Evolutionary conservation across 768 basidiomycete genomes (phyloP).

Genomic region (Coprinopsis sp.): DNA sequence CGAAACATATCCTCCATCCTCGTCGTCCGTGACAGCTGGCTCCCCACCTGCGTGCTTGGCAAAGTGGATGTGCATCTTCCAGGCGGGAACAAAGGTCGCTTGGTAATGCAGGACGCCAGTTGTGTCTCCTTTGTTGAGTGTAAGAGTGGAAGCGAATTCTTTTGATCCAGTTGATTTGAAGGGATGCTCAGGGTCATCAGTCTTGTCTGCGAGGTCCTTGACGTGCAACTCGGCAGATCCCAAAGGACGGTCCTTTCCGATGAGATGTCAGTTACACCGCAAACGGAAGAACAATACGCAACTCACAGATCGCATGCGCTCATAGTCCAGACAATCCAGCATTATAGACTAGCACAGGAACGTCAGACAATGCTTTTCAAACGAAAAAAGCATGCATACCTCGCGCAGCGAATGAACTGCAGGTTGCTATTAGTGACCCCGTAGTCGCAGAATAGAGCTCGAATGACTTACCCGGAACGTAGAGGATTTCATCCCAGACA

Average conservation of each 20-base stretch:
- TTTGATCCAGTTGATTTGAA: slow-evolving; percentile 69
- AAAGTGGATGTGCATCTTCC: slow-evolving; percentile 73
- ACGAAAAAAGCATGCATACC: neutral
- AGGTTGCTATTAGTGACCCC: neutral
- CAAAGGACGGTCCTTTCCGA: slow-evolving; percentile 69
- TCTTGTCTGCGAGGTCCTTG: slow-evolving; percentile 54
- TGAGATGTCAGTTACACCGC: neutral
- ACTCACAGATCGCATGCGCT: slow-evolving; percentile 63
- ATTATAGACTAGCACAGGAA: slow-evolving; percentile 29
- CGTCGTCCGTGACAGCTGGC: slow-evolving; percentile 15
- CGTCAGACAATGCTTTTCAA: neutral
- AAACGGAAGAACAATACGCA: neutral
- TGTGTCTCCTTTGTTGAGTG: slow-evolving; percentile 58
- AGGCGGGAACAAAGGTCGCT: slow-evolving; percentile 82
- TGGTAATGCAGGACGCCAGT: slow-evolving; percentile 82
- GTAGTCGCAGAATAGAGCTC: neutral
- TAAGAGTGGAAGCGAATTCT: slow-evolving; percentile 54
- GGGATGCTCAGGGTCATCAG: slow-evolving; percentile 53
- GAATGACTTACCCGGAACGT: slow-evolving; percentile 49
- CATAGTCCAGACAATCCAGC: slow-evolving; percentile 96
- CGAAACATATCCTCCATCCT: slow-evolving; percentile 28
- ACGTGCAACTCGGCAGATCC: slow-evolving; percentile 80
- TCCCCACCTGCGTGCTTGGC: slow-evolving; percentile 45
- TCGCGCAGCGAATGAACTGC: slow-evolving; percentile 69
- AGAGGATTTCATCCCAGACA: slow-evolving; percentile 92